Base-by-base conservation (phyloP, 345 rosid genomes). In the Salix dunnii region DNA sequence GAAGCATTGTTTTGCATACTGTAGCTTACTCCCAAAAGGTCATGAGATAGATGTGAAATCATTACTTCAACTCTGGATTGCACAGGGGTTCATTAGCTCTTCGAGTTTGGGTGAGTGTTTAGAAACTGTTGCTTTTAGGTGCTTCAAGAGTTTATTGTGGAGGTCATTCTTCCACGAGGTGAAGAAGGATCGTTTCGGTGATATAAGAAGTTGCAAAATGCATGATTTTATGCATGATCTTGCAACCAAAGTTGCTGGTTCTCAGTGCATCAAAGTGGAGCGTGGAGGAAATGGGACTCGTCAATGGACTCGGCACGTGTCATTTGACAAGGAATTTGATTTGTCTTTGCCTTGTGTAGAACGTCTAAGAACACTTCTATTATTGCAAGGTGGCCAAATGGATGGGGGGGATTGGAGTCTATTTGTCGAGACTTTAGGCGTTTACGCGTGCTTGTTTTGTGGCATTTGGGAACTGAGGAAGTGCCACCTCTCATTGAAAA, bases 161-260 rank as follows among this genome's bases (percentile, higher is more conserved):
- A 55, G 75, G 17, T 76, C 72, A 1, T 79, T 84, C 31, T 84
- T 84, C 20, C 81, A 84, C 2, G 78, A 78, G 3, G 49, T 28
- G 5, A 9, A 2, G 18, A 31, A 67, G 60, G 81, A 80, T 71
- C 0, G 0, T 0, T 0, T 11, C 2, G 60, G 63, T 0, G 7
- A 3, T 3, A 1, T 33, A 9, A 4, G 0, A 1, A 2, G 2
- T 20, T 82, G 74, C 46, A 78, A 72, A 61, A 75, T 82, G 82
- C 85, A 78, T 58, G 77, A 76, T 36, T 30, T 72, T 46, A 77
- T 81, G 67, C 84, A 80, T 55, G 80, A 79, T 51, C 83, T 82
- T 46, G 83, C 79, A 0, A 1, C 0, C 2, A 8, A 0, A 1
- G 49, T 84, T 9, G 72, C 79, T 0, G 46, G 67, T 12, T 11